Base-by-base conservation (phyloP, 2,329 filamentous ascomycete species). In the Trichoderma atrobrunneum region DNA sequence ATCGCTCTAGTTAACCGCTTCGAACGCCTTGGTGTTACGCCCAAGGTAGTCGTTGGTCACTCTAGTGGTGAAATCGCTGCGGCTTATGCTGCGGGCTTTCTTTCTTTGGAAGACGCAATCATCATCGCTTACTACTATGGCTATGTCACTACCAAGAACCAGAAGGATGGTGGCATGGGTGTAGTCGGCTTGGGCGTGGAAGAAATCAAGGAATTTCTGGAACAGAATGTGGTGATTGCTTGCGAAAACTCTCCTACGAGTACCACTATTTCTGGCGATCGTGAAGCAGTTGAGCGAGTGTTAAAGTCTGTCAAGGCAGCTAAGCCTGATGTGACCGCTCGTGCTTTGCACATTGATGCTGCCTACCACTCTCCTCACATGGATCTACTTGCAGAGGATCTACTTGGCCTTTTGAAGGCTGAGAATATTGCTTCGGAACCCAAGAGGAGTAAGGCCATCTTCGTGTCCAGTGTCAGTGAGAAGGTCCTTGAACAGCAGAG, bases 201-300 rank as follows among this genome's bases (percentile, higher is more conserved):
- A 18, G 78, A 80, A 10, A 73, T 75, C 0, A 30, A 62, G n/a
- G 57, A 30, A 28, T 77, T 76, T 68, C 30, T 80, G 2, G 73
- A 48, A 5, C 54, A 74, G 28, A 67, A 72, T 5, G 66, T 67
- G 1, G 66, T 70, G 18, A 51, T 51, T 65, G 75, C 75, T 67
- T 79, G 72, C 36, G 81, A 84, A 72, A 88, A 88, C 76, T 86
- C 84, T 59, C 84, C 85, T 0, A 77, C 79, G 0, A 87, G 82
- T 63, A 77, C 85, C 12, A 87, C 85, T 0, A 78, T 76, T 69
- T 76, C 76, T 74, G 74, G 34, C 3, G 68, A 30, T 21, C 5
- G 86, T 0, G 85, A 65, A 21, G 60, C 39, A n/a, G 73, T 73
- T 16, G 71, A 73, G 56, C 64, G 54, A 28, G 71, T 66, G 3